phyloP scores from a whole-genome alignment of 345 rosid species.

The Eucalyptus leucophloia region DNA sequence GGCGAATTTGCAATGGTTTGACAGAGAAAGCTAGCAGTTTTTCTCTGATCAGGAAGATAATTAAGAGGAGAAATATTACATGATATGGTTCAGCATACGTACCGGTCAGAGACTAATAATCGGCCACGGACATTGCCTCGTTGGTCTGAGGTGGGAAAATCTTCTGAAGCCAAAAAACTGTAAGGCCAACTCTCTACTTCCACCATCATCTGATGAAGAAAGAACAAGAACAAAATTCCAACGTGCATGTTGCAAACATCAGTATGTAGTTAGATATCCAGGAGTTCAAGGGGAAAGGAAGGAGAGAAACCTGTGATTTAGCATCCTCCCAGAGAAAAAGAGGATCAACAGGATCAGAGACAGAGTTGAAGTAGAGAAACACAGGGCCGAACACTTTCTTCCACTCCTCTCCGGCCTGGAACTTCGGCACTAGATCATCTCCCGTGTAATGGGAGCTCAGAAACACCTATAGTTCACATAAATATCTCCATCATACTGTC shows the following conservation, averaged over 20 bases:
- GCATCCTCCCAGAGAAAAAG: constrained; percentile 51
- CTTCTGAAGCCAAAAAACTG: constrained; percentile 45
- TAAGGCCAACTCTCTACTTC: constrained; percentile 63
- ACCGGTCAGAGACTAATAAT: constrained; percentile 37
- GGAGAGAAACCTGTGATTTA: constrained; percentile 29
- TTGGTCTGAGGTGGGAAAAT: constrained; percentile 30
- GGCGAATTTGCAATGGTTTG: neutral
- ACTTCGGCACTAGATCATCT: constrained; percentile 58
- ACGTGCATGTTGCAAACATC: neutral
- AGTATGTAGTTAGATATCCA: neutral
- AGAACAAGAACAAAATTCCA: neutral
- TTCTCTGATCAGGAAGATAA: neutral
- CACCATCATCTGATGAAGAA: constrained; percentile 11
- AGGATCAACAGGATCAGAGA: neutral
- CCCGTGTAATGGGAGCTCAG: constrained; percentile 81
- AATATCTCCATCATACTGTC: neutral
- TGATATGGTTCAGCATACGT: neutral
- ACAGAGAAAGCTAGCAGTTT: neutral
- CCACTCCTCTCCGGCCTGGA: constrained; percentile 58
- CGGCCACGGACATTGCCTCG: constrained; percentile 38
- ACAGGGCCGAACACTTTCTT: constrained; percentile 80
- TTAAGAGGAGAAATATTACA: neutral
- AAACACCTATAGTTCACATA: constrained; percentile 35
- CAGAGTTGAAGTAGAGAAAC: constrained; percentile 38
- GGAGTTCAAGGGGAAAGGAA: neutral